Base-by-base conservation (phyloP, 805 yeast genomes). In the Danielia oregonensis region DNA sequence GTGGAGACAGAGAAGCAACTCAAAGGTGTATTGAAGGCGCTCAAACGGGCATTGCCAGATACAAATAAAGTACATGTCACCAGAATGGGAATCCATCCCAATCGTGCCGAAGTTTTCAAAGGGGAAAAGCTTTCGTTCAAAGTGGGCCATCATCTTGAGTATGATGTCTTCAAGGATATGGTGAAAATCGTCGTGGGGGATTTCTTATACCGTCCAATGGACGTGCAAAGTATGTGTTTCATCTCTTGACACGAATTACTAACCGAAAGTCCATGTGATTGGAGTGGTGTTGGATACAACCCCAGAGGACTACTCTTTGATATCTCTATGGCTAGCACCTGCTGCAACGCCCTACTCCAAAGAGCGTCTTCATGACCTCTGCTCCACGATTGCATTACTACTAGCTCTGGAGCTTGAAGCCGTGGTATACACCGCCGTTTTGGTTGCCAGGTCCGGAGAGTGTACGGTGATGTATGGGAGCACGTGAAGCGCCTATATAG, bases 321-420 rank as follows among this genome's bases (percentile, higher is more conserved):
- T 42, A 19, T 39, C 37, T 28, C 29, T 42, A 18, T 42, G 46
- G 46, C 33, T 39, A n/a, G n/a, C n/a, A n/a, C 13, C 43, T 37
- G 13, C 33, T 37, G 5, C 30, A 17, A 1, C 29, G n/a, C n/a
- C n/a, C n/a, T n/a, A n/a, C n/a, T n/a, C n/a, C n/a, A n/a, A n/a
- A n/a, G n/a, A n/a, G n/a, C n/a, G n/a, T n/a, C n/a, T n/a, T n/a
- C n/a, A n/a, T n/a, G n/a, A n/a, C n/a, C n/a, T n/a, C n/a, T n/a
- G n/a, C n/a, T n/a, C n/a, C n/a, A n/a, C n/a, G n/a, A n/a, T n/a
- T n/a, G n/a, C n/a, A n/a, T n/a, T n/a, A n/a, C n/a, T n/a, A n/a
- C n/a, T n/a, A n/a, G n/a, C n/a, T n/a, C n/a, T n/a, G n/a, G n/a
- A n/a, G n/a, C n/a, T n/a, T n/a, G n/a, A n/a, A n/a, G n/a, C n/a